Percentiles rank a stretch among this genome's conserved stretches.
phyloP scores from a whole-genome alignment of 768 basidiomycete genomes.

The Panaeolus papilionaceus region DNA sequence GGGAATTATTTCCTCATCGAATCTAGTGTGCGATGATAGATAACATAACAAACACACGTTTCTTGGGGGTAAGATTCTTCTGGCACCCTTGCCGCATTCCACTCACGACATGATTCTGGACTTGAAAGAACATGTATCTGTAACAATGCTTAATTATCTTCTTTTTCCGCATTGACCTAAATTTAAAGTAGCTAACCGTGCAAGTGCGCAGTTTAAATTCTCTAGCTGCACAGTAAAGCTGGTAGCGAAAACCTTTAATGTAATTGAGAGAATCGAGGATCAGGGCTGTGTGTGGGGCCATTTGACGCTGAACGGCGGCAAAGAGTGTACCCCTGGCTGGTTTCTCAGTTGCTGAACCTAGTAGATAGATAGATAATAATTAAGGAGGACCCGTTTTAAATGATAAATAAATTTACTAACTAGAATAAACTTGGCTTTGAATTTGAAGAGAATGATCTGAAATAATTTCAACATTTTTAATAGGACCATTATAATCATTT shows the following conservation, averaged over 20 bases:
- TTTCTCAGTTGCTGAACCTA: constrained; percentile 77
- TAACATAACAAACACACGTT: constrained; percentile 61
- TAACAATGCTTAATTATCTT: constrained; percentile 16
- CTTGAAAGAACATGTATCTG: constrained; percentile 81
- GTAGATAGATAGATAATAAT: constrained; percentile 15
- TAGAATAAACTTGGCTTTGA: background rate
- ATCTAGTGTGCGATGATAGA: constrained; percentile 10
- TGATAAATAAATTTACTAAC: background rate
- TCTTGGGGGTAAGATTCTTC: constrained; percentile 62
- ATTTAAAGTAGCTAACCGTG: constrained; percentile 63
- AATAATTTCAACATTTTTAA: constrained; percentile 52
- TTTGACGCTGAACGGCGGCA: constrained; percentile 77
- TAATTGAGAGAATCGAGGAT: constrained; percentile 95
- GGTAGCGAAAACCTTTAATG: constrained; percentile 98
- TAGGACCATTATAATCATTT: constrained; percentile 59
- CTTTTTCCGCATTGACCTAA: background rate
- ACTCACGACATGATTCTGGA: constrained; percentile 74
- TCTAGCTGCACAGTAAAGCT: constrained; percentile 94
- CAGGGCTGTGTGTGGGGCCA: constrained; percentile 77
- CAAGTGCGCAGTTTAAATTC: constrained; percentile 86
- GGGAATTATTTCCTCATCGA: constrained; percentile 6
- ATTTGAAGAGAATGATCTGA: constrained; percentile 70
- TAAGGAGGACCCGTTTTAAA: constrained; percentile 57
- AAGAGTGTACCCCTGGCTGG: constrained; percentile 85
- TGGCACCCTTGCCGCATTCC: constrained; percentile 67